A percentile compares a stretch with the other conserved stretches of the same genome.
phyloP scores from a whole-genome alignment of 228 moss, liverwort and hornwort species.

The Sphagnum fallax region DNA sequence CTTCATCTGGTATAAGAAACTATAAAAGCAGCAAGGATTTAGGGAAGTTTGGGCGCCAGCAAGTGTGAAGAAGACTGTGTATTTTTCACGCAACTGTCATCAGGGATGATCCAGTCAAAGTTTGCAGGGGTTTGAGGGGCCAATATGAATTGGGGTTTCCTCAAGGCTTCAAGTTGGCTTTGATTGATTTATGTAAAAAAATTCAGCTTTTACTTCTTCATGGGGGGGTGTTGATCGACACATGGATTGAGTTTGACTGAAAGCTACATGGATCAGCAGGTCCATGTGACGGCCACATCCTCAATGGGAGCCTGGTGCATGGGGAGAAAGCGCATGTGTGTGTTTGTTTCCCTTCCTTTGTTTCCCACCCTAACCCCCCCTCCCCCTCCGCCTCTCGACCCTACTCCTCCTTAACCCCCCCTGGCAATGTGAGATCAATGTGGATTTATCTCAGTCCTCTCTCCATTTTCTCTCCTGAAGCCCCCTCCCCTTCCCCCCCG shows the following conservation, averaged over 20 bases:
- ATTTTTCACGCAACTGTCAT: not conserved
- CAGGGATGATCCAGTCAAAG: not conserved
- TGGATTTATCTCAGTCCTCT: conserved; percentile 86
- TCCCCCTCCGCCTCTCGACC: conserved; percentile 98
- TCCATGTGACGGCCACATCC: conserved; percentile 99
- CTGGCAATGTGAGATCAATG: conserved; percentile 86
- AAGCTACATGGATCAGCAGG: conserved; percentile 99
- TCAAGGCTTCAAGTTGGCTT: conserved; percentile 17
- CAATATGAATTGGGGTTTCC: conserved; percentile 38
- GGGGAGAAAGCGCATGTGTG: conserved; percentile 99
- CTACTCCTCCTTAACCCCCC: conserved; percentile 74
- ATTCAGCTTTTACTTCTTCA: conserved; percentile 82
- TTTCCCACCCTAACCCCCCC: conserved; percentile 62
- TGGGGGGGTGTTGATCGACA: conserved; percentile 99
- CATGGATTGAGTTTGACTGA: conserved; percentile 97
- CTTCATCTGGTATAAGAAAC: not conserved
- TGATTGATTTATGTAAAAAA: conserved; percentile 38
- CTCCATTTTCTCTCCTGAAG: conserved; percentile 37
- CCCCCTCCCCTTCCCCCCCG: conserved; percentile 13
- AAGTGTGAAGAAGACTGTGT: conserved; percentile 2
- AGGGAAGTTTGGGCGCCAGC: conserved; percentile 3
- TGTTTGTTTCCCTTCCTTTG: conserved; percentile 99
- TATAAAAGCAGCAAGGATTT: not conserved
- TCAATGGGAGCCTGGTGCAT: conserved; percentile 99
- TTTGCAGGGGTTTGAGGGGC: conserved; percentile 14